phyloP scores from a whole-genome alignment of 345 rosid genomes.

The Luvunga scandens region DNA sequence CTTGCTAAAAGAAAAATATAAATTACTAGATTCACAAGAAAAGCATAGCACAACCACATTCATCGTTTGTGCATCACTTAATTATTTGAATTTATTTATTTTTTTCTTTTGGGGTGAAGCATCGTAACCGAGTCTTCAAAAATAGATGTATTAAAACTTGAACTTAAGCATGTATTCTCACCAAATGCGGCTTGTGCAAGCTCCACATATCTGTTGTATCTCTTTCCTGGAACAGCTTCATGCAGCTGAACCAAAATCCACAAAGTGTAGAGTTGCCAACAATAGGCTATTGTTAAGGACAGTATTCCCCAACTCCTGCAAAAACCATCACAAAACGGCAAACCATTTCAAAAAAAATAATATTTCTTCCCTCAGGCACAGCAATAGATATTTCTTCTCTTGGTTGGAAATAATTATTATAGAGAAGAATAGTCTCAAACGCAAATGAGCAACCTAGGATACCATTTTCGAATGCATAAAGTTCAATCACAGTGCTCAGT shows the following conservation, averaged over 20 bases:
- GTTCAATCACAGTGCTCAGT: neutral
- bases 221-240: slow-evolving; percentile 95
- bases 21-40: neutral
- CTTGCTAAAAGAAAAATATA: neutral
- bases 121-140: neutral
- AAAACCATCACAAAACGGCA: neutral
- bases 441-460: neutral
- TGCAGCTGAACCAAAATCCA: slow-evolving; percentile 94
- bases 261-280: slow-evolving; percentile 92
- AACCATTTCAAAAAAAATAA: slow-evolving; percentile 3
- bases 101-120: too few species aligned
- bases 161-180: slow-evolving; percentile 24
- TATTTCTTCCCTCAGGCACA: neutral
- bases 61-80: neutral
- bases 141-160: neutral
- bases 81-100: neutral
- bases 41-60: neutral
- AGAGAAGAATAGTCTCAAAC: neutral
- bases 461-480: neutral
- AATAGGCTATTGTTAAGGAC: slow-evolving; percentile 81
- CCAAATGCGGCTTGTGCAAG: slow-evolving; percentile 99
- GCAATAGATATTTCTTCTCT: neutral
- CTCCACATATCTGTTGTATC: slow-evolving; percentile 94
- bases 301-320: slow-evolving; percentile 96
- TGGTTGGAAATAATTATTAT: neutral